Conservation (phyloP, 768 basidiomycete species). For the Trametes sanguinea region DNA sequence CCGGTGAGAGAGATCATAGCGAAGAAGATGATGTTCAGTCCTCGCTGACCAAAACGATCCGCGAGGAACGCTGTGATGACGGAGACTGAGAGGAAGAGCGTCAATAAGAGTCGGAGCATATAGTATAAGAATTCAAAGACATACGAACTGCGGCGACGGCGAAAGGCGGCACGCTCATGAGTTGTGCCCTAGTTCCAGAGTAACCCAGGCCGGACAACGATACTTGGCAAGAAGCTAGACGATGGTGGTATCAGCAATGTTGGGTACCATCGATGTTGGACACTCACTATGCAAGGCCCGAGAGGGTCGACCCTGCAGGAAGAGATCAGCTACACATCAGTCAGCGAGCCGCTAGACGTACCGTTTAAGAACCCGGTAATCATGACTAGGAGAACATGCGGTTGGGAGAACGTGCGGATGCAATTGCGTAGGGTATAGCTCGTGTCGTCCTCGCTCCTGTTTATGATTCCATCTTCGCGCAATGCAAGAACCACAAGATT, state of each 20-base stretch:
- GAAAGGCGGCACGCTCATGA: slow-evolving; percentile 38
- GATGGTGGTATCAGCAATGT: neutral
- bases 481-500: neutral
- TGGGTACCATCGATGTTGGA: no score
- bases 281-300: slow-evolving; percentile 31
- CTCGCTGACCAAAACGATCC: slow-evolving; percentile 54
- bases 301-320: slow-evolving; percentile 21
- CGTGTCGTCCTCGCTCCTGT: slow-evolving; percentile 44
- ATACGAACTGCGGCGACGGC: slow-evolving; percentile 31
- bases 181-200: slow-evolving; percentile 30
- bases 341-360: slow-evolving; percentile 32
- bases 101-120: neutral
- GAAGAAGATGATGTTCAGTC: slow-evolving; percentile 46
- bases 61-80: slow-evolving; percentile 49
- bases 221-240: slow-evolving; percentile 29
- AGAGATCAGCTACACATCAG: neutral
- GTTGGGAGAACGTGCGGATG: slow-evolving; percentile 45
- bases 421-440: slow-evolving; percentile 62
- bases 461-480: slow-evolving; percentile 29
- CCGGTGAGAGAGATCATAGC: slow-evolving; percentile 48
- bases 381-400: slow-evolving; percentile 56
- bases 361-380: slow-evolving; percentile 57
- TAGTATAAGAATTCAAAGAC: neutral
- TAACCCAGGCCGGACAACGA: slow-evolving; percentile 35
- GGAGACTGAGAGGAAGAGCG: slow-evolving; percentile 34